Base-by-base conservation (phyloP, 768 basidiomycete species). In the Trametes villosa region DNA sequence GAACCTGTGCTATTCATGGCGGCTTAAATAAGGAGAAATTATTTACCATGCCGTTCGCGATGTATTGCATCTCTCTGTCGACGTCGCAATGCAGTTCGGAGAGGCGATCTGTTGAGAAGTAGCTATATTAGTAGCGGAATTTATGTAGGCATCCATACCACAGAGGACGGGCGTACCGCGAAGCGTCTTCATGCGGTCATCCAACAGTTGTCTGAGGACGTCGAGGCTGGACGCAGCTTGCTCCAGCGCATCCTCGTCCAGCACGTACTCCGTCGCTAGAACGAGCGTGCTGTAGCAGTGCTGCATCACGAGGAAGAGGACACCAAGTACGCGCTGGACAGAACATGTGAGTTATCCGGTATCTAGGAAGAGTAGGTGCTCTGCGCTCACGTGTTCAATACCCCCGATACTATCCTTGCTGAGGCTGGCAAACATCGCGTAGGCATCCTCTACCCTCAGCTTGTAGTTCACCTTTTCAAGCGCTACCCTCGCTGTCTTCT, bases 31-130 rank as follows among this genome's bases (percentile, higher is more conserved):
- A 12, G 22, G 50, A 12, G 5, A 22, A 3, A n/a, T n/a, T n/a
- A 44, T 41, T 12, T 22, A 53, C 53, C 53, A 53, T 53, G 29
- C 53, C 53, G 41, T 53, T 53, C 9, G 53, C 53, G 15, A 44
- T 3, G 9, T 31, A 30, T 13, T 53, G 40, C 4, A 53, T 42
- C 53, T 53, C 44, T 27, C 22, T 33, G 9, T 30, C 17, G 9
- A 53, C 40, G 53, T 53, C 53, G 8, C 11, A 12, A 13, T 53
- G 53, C 18, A 42, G 18, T 27, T 42, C 44, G 3, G 26, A n/a
- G 40, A 53, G 44, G 11, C 44, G 17, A 2, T 44, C 53, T 53
- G 29, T 15, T 13, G 11, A 6, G 15, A 18, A 18, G 27, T 48
- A 1, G 31, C 29, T 9, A 12, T 18, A 13, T 9, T 26, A 5